These are phyloP conservation scores for Tilletiaria anomala DNA, from an alignment of 1,284 basidiomycete species.

Conservation along the genomic window DNA sequence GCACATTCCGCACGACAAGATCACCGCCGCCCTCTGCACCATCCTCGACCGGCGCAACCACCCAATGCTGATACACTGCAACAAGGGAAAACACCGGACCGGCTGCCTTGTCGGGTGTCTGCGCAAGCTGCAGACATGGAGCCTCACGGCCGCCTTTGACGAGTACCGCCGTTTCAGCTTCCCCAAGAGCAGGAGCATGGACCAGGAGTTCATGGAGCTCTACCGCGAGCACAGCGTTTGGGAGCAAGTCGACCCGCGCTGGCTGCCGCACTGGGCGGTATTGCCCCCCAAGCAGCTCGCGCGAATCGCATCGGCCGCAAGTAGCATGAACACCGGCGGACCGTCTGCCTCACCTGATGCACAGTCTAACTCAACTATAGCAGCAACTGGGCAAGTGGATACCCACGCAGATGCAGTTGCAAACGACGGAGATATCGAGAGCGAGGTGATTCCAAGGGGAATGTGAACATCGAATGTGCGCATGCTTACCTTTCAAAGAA, in stretches of 20 bases:
- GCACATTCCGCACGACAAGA: slow-evolving; percentile 45
- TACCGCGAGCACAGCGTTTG: slow-evolving; percentile 22
- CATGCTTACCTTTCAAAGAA: too few species aligned
- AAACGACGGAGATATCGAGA: too few species aligned
- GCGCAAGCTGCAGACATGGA: slow-evolving; percentile 46
- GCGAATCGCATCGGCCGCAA: too few species aligned
- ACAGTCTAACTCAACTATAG: too few species aligned
- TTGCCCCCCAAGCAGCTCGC: too few species aligned
- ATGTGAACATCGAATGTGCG: too few species aligned
- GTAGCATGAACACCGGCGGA: too few species aligned
- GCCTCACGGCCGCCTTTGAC: slow-evolving; percentile 46
- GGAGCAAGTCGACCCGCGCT: slow-evolving; percentile 6
- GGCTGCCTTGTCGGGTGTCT: slow-evolving; percentile 48
- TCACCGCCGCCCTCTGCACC: slow-evolving; percentile 45
- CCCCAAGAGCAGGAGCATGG: slow-evolving; percentile 46
- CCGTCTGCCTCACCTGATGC: too few species aligned
- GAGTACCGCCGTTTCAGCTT: slow-evolving; percentile 46
- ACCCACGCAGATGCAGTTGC: too few species aligned
- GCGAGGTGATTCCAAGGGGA: too few species aligned
- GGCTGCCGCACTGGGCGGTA: slow-evolving; percentile 12
- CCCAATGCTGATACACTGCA: slow-evolving; percentile 49
- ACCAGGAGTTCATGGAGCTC: slow-evolving; percentile 48
- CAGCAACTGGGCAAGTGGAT: too few species aligned
- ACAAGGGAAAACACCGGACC: slow-evolving; percentile 50
- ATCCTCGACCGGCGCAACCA: slow-evolving; percentile 47